A percentile compares a stretch with the other conserved stretches of the same genome.
Conservation (phyloP, 1,284 basidiomycete species). For the Cutaneotrichosporon cutaneum region DNA sequence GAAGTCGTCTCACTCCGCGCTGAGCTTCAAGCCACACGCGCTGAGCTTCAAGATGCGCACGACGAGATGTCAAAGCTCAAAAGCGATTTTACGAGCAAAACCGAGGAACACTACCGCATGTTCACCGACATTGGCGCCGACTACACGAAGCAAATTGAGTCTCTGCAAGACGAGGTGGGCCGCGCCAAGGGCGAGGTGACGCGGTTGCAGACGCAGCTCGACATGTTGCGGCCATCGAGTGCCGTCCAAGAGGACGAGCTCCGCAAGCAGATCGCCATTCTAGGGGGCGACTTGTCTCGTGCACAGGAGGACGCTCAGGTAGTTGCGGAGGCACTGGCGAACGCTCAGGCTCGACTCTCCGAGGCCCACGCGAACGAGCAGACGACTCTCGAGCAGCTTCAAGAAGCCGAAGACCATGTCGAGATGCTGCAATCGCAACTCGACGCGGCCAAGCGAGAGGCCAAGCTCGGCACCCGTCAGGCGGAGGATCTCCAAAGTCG, state of each 20-base stretch:
- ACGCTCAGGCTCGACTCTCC: not conserved
- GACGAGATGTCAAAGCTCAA: not conserved
- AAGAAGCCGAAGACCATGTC: not conserved
- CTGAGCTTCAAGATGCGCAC: not conserved
- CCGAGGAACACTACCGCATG: slow-evolving; percentile 39
- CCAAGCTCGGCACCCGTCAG: not conserved
- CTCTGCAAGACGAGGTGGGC: slow-evolving; percentile 30
- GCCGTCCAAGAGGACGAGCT: not conserved
- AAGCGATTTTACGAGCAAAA: slow-evolving; percentile 40
- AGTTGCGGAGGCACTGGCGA: slow-evolving; percentile 5
- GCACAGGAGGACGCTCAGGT: slow-evolving; percentile 18
- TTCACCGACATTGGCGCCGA: slow-evolving; percentile 45
- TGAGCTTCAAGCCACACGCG: not conserved
- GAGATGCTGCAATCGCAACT: not conserved
- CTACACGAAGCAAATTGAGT: slow-evolving; percentile 37
- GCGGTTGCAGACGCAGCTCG: not conserved
- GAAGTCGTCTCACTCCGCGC: not conserved
- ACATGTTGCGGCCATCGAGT: not conserved
- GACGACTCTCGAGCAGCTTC: not conserved
- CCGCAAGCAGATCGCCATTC: slow-evolving; percentile 8
- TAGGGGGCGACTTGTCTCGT: slow-evolving; percentile 19
- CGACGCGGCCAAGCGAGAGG: not conserved
- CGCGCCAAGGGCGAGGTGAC: slow-evolving; percentile 6
- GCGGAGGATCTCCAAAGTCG: not conserved
- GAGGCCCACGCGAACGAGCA: slow-evolving; percentile 2